A percentile compares a stretch with the other conserved stretches of the same genome.
Conservation (phyloP, 352 stramenopile genomes). For the Thalassiosira oceanica region DNA sequence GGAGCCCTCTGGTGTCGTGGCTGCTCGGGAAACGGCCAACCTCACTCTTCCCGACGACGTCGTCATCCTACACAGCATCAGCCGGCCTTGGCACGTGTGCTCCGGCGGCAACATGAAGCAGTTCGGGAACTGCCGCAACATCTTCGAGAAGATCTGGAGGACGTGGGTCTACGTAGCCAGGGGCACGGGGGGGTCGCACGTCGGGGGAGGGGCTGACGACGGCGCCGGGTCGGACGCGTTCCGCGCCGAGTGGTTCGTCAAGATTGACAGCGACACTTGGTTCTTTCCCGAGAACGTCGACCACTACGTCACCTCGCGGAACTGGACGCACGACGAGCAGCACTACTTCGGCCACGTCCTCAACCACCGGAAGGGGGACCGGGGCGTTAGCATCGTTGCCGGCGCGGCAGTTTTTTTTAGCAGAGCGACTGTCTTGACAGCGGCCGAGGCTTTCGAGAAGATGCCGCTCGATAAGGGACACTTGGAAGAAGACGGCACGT, state of each 20-base stretch:
- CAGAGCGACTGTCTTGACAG: slow-evolving; percentile 26
- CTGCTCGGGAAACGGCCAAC: slow-evolving; percentile 19
- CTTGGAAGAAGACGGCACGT: slow-evolving; percentile 46
- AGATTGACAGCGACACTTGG: slow-evolving; percentile 48
- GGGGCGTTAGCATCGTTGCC: slow-evolving; percentile 33
- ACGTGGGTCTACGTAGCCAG: slow-evolving; percentile 22
- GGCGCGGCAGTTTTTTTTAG: slow-evolving; percentile 44
- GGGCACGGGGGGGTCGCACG: slow-evolving; percentile 5
- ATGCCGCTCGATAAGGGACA: slow-evolving; percentile 43
- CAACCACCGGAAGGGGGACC: slow-evolving; percentile 31
- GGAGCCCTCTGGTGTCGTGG: slow-evolving; percentile 1
- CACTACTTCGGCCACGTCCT: slow-evolving; percentile 54
- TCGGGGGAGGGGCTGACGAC: not conserved
- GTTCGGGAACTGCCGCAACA: slow-evolving; percentile 37
- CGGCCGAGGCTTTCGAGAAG: slow-evolving; percentile 19
- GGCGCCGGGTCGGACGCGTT: slow-evolving; percentile 10
- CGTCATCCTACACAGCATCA: slow-evolving; percentile 40
- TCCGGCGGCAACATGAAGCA: slow-evolving; percentile 4
- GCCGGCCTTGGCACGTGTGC: slow-evolving; percentile 42
- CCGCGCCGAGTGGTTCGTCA: slow-evolving; percentile 51
- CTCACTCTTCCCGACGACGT: slow-evolving; percentile 36
- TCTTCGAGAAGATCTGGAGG: slow-evolving; percentile 51
- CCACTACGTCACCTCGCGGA: slow-evolving; percentile 19
- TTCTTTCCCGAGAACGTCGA: slow-evolving; percentile 45
- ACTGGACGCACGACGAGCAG: slow-evolving; percentile 36